Evolutionary conservation across 495 filamentous ascomycete species (phyloP), one percentile per base, ranked within the genome.

Genomic region (Xylaria telfairii): DNA sequence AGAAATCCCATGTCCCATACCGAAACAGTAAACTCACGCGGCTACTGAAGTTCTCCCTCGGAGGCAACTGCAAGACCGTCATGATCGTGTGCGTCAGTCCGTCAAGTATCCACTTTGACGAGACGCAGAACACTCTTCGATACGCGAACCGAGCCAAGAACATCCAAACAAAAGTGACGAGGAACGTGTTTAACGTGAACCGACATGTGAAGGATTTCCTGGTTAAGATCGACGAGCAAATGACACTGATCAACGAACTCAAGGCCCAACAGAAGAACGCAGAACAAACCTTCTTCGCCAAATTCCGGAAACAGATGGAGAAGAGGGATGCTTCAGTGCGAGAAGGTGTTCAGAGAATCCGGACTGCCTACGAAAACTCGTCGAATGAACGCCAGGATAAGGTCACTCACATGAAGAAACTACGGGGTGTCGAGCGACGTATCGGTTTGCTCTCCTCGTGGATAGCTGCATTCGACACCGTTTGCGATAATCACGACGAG

Each of bases 61-160:
- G 96, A 54, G 96, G 96, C 3, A 99, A 99, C 78, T 99, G 96
- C 84, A 95, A 93, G 83, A 99, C 96, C 13, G 96, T 99, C 75
- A 99, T 99, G 96, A 99, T 99, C 75, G 96, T 99, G 41, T 99
- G 96, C 76, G 94, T 98, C 63, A 97, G 94, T 75, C 96, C 96
- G 17, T 97, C 94, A 9, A 98, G 96, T 78, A 91, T 92, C 49
- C 96, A 99, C 81, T 99, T 96, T 77, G 96, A 99, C 77, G 96
- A 99, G 77, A 99, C 96, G 0, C 96, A 99, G 73, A 99, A 99
- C 76, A 99, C 96, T 3, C 83, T 99, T 19, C 93, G 97, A 74
- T 99, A 99, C 79, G 96, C 96, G 65, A 98, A 99, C 80, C 86
- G 96, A 70, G 96, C 96, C 28, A 99, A 99, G 87, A 99, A 99